Conservation (phyloP, 306 rosid genomes). For the Prunus padus region DNA sequence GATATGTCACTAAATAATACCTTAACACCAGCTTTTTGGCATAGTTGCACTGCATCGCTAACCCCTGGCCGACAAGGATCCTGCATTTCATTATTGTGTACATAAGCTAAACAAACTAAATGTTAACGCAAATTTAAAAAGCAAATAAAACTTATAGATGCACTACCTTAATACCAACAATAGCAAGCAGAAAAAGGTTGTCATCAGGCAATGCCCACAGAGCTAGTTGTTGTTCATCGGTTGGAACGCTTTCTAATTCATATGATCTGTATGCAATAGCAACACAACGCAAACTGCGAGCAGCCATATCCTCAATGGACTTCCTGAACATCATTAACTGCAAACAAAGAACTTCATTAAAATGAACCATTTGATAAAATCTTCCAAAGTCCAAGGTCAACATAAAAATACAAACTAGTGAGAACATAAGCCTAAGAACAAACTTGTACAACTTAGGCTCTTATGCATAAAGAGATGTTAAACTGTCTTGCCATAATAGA, state of each 20-base stretch:
- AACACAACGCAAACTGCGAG: conserved; percentile 69
- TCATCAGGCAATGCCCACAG: conserved; percentile 83
- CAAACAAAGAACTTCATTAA: conserved; percentile 13
- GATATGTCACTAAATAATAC: conserved; percentile 38
- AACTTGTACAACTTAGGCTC: background rate
- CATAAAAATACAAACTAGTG: background rate
- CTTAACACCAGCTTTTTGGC: conserved; percentile 96
- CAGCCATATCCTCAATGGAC: conserved; percentile 80
- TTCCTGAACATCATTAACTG: conserved; percentile 54
- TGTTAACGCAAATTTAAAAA: background rate
- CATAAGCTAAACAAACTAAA: background rate
- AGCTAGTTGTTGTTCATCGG: conserved; percentile 60
- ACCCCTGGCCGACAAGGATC: conserved; percentile 95
- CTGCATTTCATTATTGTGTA: conserved; percentile 9
- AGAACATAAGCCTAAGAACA: background rate
- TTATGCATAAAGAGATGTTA: background rate
- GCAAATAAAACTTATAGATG: background rate
- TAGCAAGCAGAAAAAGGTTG: conserved; percentile 76
- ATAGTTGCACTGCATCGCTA: conserved; percentile 63
- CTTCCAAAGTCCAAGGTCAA: background rate
- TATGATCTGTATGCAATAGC: conserved; percentile 70
- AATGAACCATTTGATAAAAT: background rate
- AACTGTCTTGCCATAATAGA: background rate
- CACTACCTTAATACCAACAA: conserved; percentile 80
- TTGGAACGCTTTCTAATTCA: conserved; percentile 55